A percentile compares a stretch with the other conserved stretches of the same genome.
Conservation (phyloP, 139 green algal species). For the Chlamydomonas sp. region DNA sequence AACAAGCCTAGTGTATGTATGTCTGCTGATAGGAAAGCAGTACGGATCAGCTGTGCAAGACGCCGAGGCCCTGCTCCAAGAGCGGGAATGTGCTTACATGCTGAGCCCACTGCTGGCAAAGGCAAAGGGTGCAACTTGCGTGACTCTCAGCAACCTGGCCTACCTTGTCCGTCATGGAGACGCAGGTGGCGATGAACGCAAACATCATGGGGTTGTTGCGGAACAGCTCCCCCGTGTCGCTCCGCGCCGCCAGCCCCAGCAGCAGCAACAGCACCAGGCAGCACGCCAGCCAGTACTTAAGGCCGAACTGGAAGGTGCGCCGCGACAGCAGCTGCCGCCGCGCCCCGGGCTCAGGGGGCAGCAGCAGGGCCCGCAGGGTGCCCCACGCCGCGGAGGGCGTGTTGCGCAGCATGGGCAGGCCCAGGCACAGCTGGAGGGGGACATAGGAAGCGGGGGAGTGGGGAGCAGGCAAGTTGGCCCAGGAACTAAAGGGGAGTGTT, state of each 20-base stretch:
- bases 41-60: too few relatives aligned
- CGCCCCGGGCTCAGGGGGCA: background rate
- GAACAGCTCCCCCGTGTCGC: background rate
- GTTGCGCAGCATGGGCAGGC: background rate
- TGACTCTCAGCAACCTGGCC: background rate
- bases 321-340: background rate
- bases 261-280: slow-evolving; percentile 5
- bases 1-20: too few relatives aligned
- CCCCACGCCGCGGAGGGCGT: background rate
- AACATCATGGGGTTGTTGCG: slow-evolving; percentile 1
- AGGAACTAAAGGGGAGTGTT: background rate
- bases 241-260: background rate
- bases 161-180: slow-evolving; percentile 21
- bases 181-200: slow-evolving; percentile 9
- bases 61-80: too few relatives aligned
- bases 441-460: too few relatives aligned
- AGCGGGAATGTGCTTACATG: too few relatives aligned
- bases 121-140: too few relatives aligned
- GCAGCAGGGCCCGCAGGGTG: background rate
- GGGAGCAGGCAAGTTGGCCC: too few relatives aligned
- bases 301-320: slow-evolving; percentile 12
- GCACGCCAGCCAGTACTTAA: slow-evolving; percentile 17
- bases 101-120: too few relatives aligned
- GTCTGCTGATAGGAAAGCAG: too few relatives aligned
- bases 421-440: background rate